Evolutionary conservation across 2,329 filamentous ascomycete genomes (phyloP).

Genomic region (Talaromyces funiculosus): DNA sequence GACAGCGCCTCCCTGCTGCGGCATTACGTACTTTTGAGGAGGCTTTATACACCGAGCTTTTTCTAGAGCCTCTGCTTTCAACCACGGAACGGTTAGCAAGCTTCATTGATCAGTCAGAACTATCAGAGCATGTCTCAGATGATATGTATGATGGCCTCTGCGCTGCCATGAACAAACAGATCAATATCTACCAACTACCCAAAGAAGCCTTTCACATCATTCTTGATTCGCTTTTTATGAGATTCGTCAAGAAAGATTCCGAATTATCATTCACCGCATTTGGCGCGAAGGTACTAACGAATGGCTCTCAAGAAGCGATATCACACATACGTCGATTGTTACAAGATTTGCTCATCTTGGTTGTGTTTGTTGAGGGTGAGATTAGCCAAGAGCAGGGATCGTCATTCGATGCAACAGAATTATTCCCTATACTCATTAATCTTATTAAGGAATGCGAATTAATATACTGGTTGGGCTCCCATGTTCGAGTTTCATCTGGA

Average conservation of each 20-base stretch:
- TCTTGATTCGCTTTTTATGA: constrained; percentile 45
- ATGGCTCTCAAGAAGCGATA: constrained; percentile 72
- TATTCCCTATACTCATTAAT: constrained; percentile 62
- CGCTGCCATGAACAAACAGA: constrained; percentile 60
- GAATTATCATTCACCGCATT: constrained; percentile 58
- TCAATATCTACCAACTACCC: constrained; percentile 45
- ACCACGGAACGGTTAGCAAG: constrained; percentile 68
- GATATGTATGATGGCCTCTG: constrained; percentile 70
- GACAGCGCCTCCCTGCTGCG: constrained; percentile 63
- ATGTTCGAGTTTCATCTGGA: constrained; percentile 32
- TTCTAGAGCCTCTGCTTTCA: constrained; percentile 64
- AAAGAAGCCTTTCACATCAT: constrained; percentile 49
- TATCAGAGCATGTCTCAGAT: constrained; percentile 73
- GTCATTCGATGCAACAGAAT: constrained; percentile 55
- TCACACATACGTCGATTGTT: constrained; percentile 67
- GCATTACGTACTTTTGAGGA: constrained; percentile 63
- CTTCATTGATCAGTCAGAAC: constrained; percentile 73
- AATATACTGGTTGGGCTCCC: constrained; percentile 55
- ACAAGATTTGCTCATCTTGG: constrained; percentile 73
- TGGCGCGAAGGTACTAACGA: constrained; percentile 68
- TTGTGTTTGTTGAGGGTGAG: constrained; percentile 82
- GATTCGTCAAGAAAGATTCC: constrained; percentile 36
- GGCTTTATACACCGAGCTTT: constrained; percentile 66
- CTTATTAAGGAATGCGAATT: constrained; percentile 69
- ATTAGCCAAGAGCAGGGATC: constrained; percentile 67